These are phyloP conservation scores for Aspergillus nidulans DNA, from an alignment of 495 filamentous ascomycete species.

Conservation along the genomic window DNA sequence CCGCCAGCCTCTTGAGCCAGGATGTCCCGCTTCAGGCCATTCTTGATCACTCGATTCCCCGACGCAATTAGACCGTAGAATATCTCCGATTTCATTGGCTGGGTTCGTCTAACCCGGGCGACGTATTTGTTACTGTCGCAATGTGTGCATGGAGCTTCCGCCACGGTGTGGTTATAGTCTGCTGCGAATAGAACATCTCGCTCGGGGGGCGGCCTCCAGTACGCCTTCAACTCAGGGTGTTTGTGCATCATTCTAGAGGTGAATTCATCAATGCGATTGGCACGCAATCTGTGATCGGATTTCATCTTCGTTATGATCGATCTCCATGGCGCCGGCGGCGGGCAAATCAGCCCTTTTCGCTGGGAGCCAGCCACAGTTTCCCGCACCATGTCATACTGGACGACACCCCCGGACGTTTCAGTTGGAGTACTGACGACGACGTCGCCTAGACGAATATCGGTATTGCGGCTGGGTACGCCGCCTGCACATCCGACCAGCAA, in stretches of 20 bases:
- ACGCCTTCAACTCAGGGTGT: constrained; percentile 4
- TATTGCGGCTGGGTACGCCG: constrained; percentile 21
- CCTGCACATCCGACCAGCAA: constrained; percentile 36
- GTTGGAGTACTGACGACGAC: constrained; percentile 27
- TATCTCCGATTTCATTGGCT: not conserved
- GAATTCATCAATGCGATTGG: constrained; percentile 8
- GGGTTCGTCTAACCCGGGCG: not conserved
- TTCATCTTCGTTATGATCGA: constrained; percentile 22
- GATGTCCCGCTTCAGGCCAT: constrained; percentile 9
- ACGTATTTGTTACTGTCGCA: not conserved
- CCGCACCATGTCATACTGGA: constrained; percentile 38
- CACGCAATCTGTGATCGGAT: constrained; percentile 10
- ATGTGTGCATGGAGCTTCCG: not conserved
- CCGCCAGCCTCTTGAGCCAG: constrained; percentile 12
- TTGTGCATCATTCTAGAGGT: not conserved
- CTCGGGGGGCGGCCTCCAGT: constrained; percentile 7
- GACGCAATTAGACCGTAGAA: constrained; percentile 18
- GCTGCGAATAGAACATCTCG: constrained; percentile 26
- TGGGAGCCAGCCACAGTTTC: constrained; percentile 21
- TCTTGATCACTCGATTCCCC: constrained; percentile 15
- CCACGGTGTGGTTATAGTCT: constrained; percentile 18
- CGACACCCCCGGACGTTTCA: constrained; percentile 17
- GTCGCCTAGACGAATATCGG: constrained; percentile 33
- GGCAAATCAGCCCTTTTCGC: constrained; percentile 27
- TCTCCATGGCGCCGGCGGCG: constrained; percentile 25